Conservation (phyloP, 78 protist species). For the Fonticula alba region DNA sequence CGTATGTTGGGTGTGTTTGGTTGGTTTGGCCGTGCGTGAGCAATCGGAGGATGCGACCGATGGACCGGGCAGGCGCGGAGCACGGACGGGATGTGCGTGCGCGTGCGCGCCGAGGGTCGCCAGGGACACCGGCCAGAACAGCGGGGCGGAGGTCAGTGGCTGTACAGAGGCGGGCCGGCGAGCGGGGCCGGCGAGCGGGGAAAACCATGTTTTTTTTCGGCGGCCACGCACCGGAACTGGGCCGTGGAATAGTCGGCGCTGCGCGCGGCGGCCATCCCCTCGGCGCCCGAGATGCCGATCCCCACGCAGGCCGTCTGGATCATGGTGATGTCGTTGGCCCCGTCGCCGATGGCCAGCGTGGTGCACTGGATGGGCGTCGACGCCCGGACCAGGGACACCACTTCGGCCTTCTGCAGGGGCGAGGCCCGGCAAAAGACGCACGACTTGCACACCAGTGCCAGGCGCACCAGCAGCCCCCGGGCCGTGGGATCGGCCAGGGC, state of each 20-base stretch:
- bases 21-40: too few species aligned
- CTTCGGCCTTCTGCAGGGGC: slow-evolving; percentile 65
- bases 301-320: slow-evolving; percentile 45
- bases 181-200: too few species aligned
- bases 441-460: not conserved
- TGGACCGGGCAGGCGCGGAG: too few species aligned
- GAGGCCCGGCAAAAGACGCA: slow-evolving; percentile 66
- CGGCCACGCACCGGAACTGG: slow-evolving; percentile 11
- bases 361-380: slow-evolving; percentile 1
- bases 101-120: too few species aligned
- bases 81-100: too few species aligned
- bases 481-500: slow-evolving; percentile 1
- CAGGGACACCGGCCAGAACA: too few species aligned
- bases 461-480: not conserved
- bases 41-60: too few species aligned
- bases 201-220: not conserved
- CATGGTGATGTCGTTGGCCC: slow-evolving; percentile 66
- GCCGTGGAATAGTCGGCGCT: slow-evolving; percentile 45
- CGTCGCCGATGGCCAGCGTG: slow-evolving; percentile 66
- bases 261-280: slow-evolving; percentile 38
- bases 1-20: too few species aligned
- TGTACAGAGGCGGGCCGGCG: too few species aligned
- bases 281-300: slow-evolving; percentile 14
- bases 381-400: slow-evolving; percentile 26
- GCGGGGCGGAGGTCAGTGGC: too few species aligned